These are phyloP conservation scores for Aethionema arabicum DNA, from an alignment of 345 rosid genomes.

Conservation along the genomic window DNA sequence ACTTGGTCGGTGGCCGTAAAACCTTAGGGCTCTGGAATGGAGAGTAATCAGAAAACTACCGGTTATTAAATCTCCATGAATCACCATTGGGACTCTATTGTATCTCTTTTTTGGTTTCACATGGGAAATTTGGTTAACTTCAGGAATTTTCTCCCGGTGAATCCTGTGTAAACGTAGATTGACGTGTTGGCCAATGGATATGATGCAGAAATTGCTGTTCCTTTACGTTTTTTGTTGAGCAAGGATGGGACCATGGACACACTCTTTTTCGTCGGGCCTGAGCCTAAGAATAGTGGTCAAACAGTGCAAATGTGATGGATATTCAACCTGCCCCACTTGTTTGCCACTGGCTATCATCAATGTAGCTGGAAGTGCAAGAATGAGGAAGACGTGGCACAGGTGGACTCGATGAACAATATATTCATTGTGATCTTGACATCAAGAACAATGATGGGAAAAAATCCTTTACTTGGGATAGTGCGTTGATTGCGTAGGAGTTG, in stretches of 20 bases:
- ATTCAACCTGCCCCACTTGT: conserved; percentile 85
- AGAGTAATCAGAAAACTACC: conserved; percentile 81
- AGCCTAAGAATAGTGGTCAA: conserved; percentile 86
- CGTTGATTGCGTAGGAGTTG: conserved; percentile 83
- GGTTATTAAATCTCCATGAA: conserved; percentile 85
- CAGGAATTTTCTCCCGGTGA: conserved; percentile 89
- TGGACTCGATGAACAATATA: conserved; percentile 94
- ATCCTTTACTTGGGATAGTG: conserved; percentile 91
- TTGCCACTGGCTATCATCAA: conserved; percentile 91
- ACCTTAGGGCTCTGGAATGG: conserved; percentile 88
- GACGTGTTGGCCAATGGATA: conserved; percentile 87
- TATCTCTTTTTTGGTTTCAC: conserved; percentile 87
- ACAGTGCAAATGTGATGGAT: conserved; percentile 77
- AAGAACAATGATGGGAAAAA: conserved; percentile 93
- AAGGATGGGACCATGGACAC: conserved; percentile 96
- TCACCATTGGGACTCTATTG: conserved; percentile 97
- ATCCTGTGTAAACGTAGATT: conserved; percentile 99
- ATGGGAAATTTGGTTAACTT: conserved; percentile 65
- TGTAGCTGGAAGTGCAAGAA: conserved; percentile 99
- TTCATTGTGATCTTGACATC: conserved; percentile 94
- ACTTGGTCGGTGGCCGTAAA: conserved; percentile 55
- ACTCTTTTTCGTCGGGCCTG: conserved; percentile 85
- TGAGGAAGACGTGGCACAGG: conserved; percentile 95
- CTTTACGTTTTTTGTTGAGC: conserved; percentile 84
- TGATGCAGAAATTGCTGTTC: conserved; percentile 73